Conservation (phyloP, 1,139 yeast genomes). For the Saccharomyces hybrid region DNA sequence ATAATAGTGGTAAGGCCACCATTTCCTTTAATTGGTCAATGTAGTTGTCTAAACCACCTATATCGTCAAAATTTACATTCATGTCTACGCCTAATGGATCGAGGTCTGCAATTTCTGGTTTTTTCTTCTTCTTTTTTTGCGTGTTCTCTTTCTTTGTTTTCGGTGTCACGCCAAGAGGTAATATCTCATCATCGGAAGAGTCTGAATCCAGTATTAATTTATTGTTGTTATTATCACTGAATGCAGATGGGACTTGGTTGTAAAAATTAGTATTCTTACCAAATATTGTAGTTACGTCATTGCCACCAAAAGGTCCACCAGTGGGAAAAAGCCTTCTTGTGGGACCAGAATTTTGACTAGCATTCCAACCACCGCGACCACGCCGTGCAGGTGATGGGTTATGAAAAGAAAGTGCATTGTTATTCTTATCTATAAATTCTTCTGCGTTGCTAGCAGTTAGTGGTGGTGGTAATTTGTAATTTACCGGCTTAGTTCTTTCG, state of each 20-base stretch:
- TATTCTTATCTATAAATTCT: conserved; percentile 10
- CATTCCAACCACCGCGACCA: conserved; percentile 33
- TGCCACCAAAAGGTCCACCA: conserved; percentile 96
- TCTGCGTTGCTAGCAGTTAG: conserved; percentile 37
- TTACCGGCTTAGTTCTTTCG: conserved; percentile 63
- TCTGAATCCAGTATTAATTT: conserved; percentile 46
- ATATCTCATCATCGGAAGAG: conserved; percentile 57
- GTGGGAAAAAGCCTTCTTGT: conserved; percentile 77
- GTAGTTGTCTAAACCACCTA: conserved; percentile 89
- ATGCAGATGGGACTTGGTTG: conserved; percentile 34
- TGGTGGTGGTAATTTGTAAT: conserved; percentile 86
- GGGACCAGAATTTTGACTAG: conserved; percentile 30
- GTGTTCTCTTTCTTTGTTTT: conserved; percentile 19
- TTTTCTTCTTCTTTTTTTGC: conserved; percentile 37
- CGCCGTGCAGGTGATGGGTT: conserved; percentile 30
- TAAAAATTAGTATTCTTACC: conserved; percentile 52
- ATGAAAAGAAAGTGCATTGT: conserved; percentile 20
- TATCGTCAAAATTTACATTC: conserved; percentile 80
- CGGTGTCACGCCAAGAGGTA: conserved; percentile 32
- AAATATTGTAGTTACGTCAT: conserved; percentile 70
- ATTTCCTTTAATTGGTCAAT: conserved; percentile 91
- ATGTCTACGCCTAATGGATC: conserved; percentile 95
- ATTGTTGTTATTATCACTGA: conserved; percentile 31
- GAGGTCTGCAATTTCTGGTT: conserved; percentile 74
- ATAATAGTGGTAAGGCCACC: conserved; percentile 88